Conservation (phyloP, 495 filamentous ascomycete genomes). For the Chaetomium tenue region DNA sequence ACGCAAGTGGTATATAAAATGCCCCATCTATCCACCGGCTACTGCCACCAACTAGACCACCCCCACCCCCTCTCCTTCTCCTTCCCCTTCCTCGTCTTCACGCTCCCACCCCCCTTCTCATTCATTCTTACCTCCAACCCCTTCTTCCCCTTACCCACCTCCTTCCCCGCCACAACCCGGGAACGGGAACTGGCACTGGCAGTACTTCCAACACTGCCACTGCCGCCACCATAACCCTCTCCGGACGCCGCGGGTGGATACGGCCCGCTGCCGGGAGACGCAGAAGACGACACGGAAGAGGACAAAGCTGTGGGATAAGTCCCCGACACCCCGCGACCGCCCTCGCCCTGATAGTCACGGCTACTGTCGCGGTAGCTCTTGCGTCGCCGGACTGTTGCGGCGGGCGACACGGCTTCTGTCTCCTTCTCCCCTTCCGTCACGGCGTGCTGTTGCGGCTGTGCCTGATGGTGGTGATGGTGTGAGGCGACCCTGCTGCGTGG, state of each 20-base stretch:
- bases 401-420: neutral
- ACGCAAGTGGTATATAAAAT: neutral
- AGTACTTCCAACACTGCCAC: neutral
- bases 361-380: neutral
- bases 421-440: neutral
- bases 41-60: conserved; percentile 30
- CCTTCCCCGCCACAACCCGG: too few species aligned
- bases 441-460: neutral
- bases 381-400: neutral
- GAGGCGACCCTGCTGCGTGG: too few species aligned
- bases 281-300: neutral
- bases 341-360: neutral
- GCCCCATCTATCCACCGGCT: neutral
- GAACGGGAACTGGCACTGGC: neutral
- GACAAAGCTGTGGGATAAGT: neutral
- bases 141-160: neutral
- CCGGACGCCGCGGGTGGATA: too few species aligned
- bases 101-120: conserved; percentile 4
- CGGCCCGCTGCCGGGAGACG: neutral
- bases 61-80: conserved; percentile 25
- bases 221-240: too few species aligned
- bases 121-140: conserved; percentile 2
- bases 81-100: conserved; percentile 18
- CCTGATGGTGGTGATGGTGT: neutral
- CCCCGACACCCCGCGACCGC: neutral